Base-by-base conservation (phyloP, 2,329 filamentous ascomycete genomes). In the Penicillium sp. region DNA sequence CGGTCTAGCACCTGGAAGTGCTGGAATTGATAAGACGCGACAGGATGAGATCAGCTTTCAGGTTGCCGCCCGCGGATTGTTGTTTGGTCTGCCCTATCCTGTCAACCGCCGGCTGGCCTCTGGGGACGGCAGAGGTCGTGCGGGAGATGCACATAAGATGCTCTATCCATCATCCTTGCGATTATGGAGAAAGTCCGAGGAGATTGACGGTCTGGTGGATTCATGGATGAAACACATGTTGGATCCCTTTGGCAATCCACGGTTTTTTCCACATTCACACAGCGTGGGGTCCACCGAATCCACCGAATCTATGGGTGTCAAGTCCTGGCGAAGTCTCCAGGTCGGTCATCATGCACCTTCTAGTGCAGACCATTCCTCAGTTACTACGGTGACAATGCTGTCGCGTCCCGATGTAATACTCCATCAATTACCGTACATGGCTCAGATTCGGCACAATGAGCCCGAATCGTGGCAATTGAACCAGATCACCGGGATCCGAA, bases 21-120 rank as follows among this genome's bases (percentile, higher is more conserved):
- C 64, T 14, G 63, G 68, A 3, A 55, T 71, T 53, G 93, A 97
- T 59, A 82, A 88, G 14, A 77, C 98, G 10, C 88, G 93, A 7
- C 93, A 98, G 74, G 92, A 97, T 62, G 95, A 99, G 70, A 93
- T 99, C 71, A 88, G 90, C 25, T 98, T 97, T 63, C 91, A 99
- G 63, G 88, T 93, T 19, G 92, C 92, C 4, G 91, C 96, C 0
- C 86, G 93, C 13, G 95, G 95, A 0, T 77, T 98, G 50, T 76
- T 97, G 0, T 96, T 96, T 71, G 88, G 87, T 10, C 82, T 99
- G 2, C 95, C 95, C 1, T 85, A 85, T 65, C 93, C 93, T 0
- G 95, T 99, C 10, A 93, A 91, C 71, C 83, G 81, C 72, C 79
- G 66, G 69, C 73, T 67, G 65, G 78, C 69, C 67, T 75, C 69